phyloP scores from a whole-genome alignment of 768 basidiomycete genomes.

The Phylloporus rhodoxanthus region DNA sequence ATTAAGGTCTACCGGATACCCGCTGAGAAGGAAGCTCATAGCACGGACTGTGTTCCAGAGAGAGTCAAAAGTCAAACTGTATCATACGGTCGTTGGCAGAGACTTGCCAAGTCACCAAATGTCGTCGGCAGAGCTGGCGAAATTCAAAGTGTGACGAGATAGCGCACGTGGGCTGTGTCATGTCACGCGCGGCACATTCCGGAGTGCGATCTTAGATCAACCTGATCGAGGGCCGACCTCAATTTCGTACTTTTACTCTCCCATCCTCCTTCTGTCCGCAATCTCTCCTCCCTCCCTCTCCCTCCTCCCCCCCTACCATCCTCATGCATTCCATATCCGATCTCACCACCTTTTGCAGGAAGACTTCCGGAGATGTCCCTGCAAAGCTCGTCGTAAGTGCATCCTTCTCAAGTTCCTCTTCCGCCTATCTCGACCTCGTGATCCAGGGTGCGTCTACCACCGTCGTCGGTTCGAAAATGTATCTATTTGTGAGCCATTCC shows the following conservation, averaged over 20 bases:
- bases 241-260: slow-evolving; percentile 19
- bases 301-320: neutral
- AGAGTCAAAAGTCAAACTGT: neutral
- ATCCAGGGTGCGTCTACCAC: slow-evolving; percentile 84
- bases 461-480: slow-evolving; percentile 81
- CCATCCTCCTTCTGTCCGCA: slow-evolving; percentile 11
- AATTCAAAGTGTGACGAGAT: slow-evolving; percentile 3
- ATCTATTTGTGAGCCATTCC: slow-evolving; percentile 65
- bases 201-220: slow-evolving; percentile 31
- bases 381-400: slow-evolving; percentile 77
- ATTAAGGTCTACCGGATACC: slow-evolving; percentile 16
- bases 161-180: slow-evolving; percentile 17
- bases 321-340: slow-evolving; percentile 80
- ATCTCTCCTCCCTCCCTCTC: slow-evolving; percentile 6
- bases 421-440: neutral
- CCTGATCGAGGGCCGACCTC: slow-evolving; percentile 8
- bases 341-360: slow-evolving; percentile 79
- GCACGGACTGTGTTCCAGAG: neutral
- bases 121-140: slow-evolving; percentile 16
- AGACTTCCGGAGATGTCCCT: slow-evolving; percentile 81
- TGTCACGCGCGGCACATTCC: slow-evolving; percentile 21
- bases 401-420: neutral
- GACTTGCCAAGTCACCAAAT: no score
- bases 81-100: neutral
- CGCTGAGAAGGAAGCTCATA: slow-evolving; percentile 23